A percentile compares a stretch with the other conserved stretches of the same genome.
Evolutionary conservation across 2,329 filamentous ascomycete genomes (phyloP).

Genomic region (Ophiostoma triangulosporum): DNA sequence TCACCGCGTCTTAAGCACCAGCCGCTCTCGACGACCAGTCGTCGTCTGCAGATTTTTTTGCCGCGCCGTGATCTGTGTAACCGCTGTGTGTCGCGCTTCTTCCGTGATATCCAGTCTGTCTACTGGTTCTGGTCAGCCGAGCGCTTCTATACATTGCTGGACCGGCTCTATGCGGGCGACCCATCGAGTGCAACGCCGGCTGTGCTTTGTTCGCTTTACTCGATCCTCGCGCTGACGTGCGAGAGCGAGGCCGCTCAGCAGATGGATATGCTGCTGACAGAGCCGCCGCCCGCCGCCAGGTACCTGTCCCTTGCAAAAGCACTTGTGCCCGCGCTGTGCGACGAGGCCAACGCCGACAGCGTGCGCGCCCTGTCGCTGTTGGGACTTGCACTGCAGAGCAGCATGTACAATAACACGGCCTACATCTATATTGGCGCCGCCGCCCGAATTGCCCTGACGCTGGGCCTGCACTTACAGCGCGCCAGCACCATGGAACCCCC

Average conservation of each 20-base stretch:
- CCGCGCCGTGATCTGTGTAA: conserved; percentile 18
- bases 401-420: conserved; percentile 17
- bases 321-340: conserved; percentile 16
- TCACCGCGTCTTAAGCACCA: neutral
- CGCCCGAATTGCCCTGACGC: conserved; percentile 17
- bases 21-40: neutral
- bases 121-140: conserved; percentile 20
- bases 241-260: conserved; percentile 16
- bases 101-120: conserved; percentile 18
- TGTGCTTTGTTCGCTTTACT: conserved; percentile 18
- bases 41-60: conserved; percentile 15
- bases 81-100: conserved; percentile 18
- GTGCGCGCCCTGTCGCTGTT: conserved; percentile 18
- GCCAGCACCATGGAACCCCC: conserved; percentile 10
- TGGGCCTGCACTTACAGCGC: conserved; percentile 17
- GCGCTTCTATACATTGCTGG: conserved; percentile 16
- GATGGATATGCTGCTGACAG: neutral
- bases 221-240: conserved; percentile 17
- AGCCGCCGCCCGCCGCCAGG: conserved; percentile 11
- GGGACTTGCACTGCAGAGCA: conserved; percentile 16
- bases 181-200: conserved; percentile 15
- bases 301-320: conserved; percentile 18
- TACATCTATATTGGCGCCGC: conserved; percentile 19
- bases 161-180: conserved; percentile 18
- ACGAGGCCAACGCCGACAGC: conserved; percentile 17